These are phyloP conservation scores for Ogataea henricii DNA, from an alignment of 805 yeast species.

Conservation along the genomic window DNA sequence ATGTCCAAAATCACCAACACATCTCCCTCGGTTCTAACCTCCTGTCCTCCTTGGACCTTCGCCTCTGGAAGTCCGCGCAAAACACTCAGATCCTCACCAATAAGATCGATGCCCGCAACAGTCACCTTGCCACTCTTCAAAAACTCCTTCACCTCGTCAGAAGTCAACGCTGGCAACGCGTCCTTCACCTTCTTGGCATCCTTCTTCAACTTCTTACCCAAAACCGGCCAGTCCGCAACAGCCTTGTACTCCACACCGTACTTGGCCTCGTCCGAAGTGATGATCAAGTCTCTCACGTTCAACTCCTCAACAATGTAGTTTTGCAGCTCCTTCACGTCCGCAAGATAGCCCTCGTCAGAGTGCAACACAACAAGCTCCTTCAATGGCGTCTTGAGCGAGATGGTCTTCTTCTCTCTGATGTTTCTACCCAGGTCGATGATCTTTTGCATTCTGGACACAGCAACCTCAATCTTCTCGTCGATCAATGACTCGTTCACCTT, in stretches of 20 bases:
- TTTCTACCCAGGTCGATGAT: slow-evolving; percentile 96
- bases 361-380: slow-evolving; percentile 85
- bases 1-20: slow-evolving; percentile 89
- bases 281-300: slow-evolving; percentile 83
- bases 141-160: slow-evolving; percentile 80
- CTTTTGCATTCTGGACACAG: slow-evolving; percentile 94
- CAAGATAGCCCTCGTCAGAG: slow-evolving; percentile 70
- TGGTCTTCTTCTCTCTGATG: slow-evolving; percentile 93
- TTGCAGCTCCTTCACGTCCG: slow-evolving; percentile 76
- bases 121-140: slow-evolving; percentile 70
- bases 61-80: slow-evolving; percentile 83
- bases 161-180: slow-evolving; percentile 80
- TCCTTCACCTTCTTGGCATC: slow-evolving; percentile 94
- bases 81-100: slow-evolving; percentile 86
- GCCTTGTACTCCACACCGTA: slow-evolving; percentile 92
- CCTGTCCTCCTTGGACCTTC: slow-evolving; percentile 68
- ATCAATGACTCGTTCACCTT: slow-evolving; percentile 74
- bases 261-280: slow-evolving; percentile 86
- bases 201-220: slow-evolving; percentile 95
- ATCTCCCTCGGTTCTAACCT: slow-evolving; percentile 84
- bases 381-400: slow-evolving; percentile 93
- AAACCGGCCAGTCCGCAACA: slow-evolving; percentile 98
- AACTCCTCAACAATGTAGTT: slow-evolving; percentile 85
- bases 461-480: slow-evolving; percentile 80
- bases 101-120: slow-evolving; percentile 88